Base-by-base conservation (phyloP, 306 rosid species). In the Quillaja saponaria region DNA sequence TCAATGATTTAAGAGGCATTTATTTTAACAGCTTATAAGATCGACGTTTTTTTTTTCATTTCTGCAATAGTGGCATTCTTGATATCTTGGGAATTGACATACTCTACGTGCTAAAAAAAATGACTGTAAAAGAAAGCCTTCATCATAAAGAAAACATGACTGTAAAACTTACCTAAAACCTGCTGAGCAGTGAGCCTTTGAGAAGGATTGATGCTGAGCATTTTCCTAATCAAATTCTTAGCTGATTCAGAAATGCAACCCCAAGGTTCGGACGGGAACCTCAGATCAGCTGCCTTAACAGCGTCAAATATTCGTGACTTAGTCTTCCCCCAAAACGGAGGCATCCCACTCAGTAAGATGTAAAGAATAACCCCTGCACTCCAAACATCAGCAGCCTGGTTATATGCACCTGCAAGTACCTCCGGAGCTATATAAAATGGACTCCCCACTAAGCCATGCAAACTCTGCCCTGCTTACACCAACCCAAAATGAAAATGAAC, bases 251-350 rank as follows among this genome's bases (percentile, higher is more conserved):
- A 82, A 64, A 86, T 58, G 64, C 12, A 71, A 69, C 79, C 81
- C 96, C 96, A 89, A 58, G 76, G 82, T 49, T 78, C 81, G 9
- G 77, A 69, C 13, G 95, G 95, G 71, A 89, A 89, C 60, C 86
- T 81, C 71, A 89, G 67, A 71, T 78, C 72, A 69, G 96, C 85
- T 11, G 76, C 76, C 76, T 80, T 80, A 42, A 89, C 91, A 14
- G 95, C 87, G 61, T 89, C 88, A 56, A 89, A 89, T 69, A 86
- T 89, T n/a, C 18, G 80, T 0, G 96, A 89, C 41, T 84, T 89
- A 5, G 96, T 89, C 87, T 86, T 89, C 38, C 96, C 96, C 96
- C 95, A 86, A 80, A 86, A 89, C 1, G 95, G 96, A 9, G 96
- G 91, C 81, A 74, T 82, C 28, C 91, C 95, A 8, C 96, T 84